Conservation (phyloP, 78 protist species). For the Isochrysis galbana region DNA sequence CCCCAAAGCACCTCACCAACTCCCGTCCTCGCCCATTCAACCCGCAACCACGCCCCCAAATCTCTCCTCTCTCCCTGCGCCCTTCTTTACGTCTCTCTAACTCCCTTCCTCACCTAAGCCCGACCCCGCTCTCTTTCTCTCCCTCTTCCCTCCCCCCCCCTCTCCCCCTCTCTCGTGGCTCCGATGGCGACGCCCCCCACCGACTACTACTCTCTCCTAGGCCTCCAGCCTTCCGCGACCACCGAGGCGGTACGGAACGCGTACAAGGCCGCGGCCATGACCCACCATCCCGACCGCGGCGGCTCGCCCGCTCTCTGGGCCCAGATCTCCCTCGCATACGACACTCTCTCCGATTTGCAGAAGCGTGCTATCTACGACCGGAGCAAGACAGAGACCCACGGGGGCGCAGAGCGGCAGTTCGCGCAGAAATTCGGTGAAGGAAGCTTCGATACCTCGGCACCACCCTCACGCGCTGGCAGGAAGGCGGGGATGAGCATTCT, state of each 20-base stretch:
- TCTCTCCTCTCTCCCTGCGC: too few species aligned
- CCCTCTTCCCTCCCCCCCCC: too few species aligned
- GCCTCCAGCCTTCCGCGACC: background rate
- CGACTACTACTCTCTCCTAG: background rate
- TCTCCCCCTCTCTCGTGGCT: too few species aligned
- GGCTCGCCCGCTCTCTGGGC: background rate
- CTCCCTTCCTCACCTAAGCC: too few species aligned
- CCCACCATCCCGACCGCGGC: conserved; percentile 16
- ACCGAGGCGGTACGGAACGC: background rate
- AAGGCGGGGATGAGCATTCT: background rate
- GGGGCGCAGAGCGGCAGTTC: conserved; percentile 3
- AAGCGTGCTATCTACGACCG: background rate
- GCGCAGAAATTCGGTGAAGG: background rate
- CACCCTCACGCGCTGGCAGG: too few species aligned
- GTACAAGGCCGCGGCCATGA: background rate
- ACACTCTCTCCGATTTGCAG: background rate
- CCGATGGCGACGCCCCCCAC: too few species aligned
- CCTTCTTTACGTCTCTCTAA: too few species aligned
- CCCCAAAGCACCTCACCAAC: too few species aligned
- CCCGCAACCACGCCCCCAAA: too few species aligned
- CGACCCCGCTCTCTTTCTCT: too few species aligned
- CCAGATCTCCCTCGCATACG: background rate
- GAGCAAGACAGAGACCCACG: background rate
- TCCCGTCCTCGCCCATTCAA: too few species aligned
- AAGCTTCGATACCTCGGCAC: background rate